Conservation (phyloP, 2,329 filamentous ascomycete species). For the Beauveria sp. region DNA sequence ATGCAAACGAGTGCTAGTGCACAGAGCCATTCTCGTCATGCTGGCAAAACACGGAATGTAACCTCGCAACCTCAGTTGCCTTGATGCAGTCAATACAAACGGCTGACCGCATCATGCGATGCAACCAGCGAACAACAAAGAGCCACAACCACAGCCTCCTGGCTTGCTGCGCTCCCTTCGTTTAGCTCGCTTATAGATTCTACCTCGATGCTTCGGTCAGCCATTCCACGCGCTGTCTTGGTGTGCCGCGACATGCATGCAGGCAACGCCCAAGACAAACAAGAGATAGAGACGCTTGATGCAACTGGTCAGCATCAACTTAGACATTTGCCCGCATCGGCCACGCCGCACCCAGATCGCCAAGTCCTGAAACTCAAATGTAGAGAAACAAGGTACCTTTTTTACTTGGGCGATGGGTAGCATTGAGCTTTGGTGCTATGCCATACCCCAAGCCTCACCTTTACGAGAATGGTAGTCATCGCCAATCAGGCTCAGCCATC, state of each 20-base stretch:
- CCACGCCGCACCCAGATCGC: background rate
- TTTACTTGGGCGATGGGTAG: no score
- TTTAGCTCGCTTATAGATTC: background rate
- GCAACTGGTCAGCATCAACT: background rate
- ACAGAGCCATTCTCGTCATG: background rate
- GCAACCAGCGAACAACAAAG: background rate
- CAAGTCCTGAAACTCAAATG: background rate
- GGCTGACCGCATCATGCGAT: background rate
- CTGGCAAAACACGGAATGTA: no score
- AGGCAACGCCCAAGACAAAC: background rate
- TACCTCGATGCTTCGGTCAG: background rate
- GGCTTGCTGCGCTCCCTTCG: background rate
- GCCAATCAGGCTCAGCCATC: background rate
- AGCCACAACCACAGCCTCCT: background rate
- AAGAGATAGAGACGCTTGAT: background rate
- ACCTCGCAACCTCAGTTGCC: background rate
- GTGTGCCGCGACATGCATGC: background rate
- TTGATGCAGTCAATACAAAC: background rate
- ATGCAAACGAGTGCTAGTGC: background rate
- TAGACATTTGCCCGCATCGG: conserved; percentile 1
- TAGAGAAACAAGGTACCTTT: background rate
- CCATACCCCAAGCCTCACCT: background rate
- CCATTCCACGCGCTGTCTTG: background rate
- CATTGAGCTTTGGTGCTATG: background rate
- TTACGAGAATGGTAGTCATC: background rate